Evolutionary conservation across 2,329 filamentous ascomycete species (phyloP).

Genomic region (Tolypocladium cylindrosporum): DNA sequence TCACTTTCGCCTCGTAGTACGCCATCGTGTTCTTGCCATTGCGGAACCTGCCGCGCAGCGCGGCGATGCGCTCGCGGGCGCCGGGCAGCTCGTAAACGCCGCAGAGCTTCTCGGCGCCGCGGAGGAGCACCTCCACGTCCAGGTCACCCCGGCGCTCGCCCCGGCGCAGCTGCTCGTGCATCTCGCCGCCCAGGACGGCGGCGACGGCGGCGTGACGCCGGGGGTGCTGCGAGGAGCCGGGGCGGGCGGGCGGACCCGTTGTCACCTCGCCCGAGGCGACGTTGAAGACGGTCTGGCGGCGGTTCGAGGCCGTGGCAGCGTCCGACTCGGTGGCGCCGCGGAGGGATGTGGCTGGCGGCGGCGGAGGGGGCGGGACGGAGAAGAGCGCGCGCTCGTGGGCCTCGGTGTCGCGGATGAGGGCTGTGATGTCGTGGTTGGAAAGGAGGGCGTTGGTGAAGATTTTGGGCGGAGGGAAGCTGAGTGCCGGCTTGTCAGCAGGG

Average conservation of each 20-base stretch:
- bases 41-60: conserved; percentile 60
- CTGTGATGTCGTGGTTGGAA: conserved; percentile 81
- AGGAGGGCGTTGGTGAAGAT: conserved; percentile 93
- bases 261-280: conserved; percentile 54
- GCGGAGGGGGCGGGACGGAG: conserved; percentile 71
- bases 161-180: conserved; percentile 68
- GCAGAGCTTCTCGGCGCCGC: conserved; percentile 83
- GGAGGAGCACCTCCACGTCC: conserved; percentile 75
- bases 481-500: not conserved
- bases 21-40: conserved; percentile 64
- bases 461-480: conserved; percentile 78
- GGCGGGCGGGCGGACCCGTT: conserved; percentile 33
- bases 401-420: conserved; percentile 90
- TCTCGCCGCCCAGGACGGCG: conserved; percentile 75
- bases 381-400: conserved; percentile 90
- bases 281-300: conserved; percentile 57
- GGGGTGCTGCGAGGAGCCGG: conserved; percentile 38
- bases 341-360: conserved; percentile 33
- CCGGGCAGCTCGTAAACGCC: conserved; percentile 78
- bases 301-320: conserved; percentile 18
- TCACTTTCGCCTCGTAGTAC: conserved; percentile 72
- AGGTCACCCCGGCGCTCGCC: conserved; percentile 54
- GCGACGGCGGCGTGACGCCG: conserved; percentile 76
- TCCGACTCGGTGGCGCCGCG: conserved; percentile 22
- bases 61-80: conserved; percentile 64